These are phyloP conservation scores for Nicotiana rustica DNA, from an alignment of 305 asterid species.

Conservation along the genomic window DNA sequence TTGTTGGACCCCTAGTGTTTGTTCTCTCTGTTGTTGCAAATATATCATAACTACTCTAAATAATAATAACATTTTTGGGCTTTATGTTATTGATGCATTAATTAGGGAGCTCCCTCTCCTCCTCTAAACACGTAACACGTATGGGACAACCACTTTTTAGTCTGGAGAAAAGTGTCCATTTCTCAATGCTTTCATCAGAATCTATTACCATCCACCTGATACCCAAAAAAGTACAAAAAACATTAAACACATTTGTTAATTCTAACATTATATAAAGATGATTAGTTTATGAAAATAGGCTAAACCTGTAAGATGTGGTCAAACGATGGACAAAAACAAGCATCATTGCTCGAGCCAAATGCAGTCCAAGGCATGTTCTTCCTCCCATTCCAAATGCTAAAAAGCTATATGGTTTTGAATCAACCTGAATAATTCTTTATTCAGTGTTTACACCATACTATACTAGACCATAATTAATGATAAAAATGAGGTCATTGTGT, in stretches of 20 bases:
- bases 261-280: not conserved
- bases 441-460: no score
- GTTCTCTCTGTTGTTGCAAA: no score
- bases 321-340: conserved; percentile 38
- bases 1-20: no score
- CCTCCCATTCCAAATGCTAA: conserved; percentile 45
- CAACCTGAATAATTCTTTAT: conserved; percentile 30
- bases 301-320: conserved; percentile 34
- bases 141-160: conserved; percentile 37
- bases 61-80: no score
- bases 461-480: not conserved
- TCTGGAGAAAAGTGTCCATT: conserved; percentile 36
- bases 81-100: conserved; percentile 4
- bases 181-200: conserved; percentile 36
- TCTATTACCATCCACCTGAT: conserved; percentile 33
- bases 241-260: not conserved
- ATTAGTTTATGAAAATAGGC: not conserved
- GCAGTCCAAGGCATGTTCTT: conserved; percentile 41
- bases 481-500: not conserved
- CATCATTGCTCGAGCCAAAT: conserved; percentile 46
- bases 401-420: conserved; percentile 41
- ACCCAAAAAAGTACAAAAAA: not conserved
- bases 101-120: not conserved
- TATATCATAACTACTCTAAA: no score
- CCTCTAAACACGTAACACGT: conserved; percentile 29